A percentile compares a stretch with the other conserved stretches of the same genome.
These are phyloP conservation scores for Anastatica hierochuntica DNA, from an alignment of 345 rosid genomes.

Conservation along the genomic window DNA sequence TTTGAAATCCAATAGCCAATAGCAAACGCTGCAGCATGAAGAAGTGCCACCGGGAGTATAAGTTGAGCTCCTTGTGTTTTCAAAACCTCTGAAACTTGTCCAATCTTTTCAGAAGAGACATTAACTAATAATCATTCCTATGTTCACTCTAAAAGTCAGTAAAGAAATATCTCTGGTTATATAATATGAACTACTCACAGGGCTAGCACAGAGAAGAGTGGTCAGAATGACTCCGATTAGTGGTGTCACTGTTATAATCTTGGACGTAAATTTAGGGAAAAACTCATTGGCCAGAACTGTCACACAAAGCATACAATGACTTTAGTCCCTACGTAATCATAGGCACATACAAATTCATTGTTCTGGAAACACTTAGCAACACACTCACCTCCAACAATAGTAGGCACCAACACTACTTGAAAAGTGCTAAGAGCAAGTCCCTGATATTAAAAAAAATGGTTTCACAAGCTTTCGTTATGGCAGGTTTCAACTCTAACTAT, in stretches of 20 bases:
- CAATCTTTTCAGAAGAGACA: constrained; percentile 47
- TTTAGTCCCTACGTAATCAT: not conserved
- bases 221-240: constrained; percentile 89
- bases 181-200: constrained; percentile 56
- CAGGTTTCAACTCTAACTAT: not conserved
- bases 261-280: constrained; percentile 83
- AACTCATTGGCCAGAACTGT: constrained; percentile 84
- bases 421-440: constrained; percentile 93
- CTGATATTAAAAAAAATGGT: constrained; percentile 29
- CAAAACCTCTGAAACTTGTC: constrained; percentile 84
- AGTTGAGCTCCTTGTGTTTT: constrained; percentile 87
- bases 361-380: not conserved
- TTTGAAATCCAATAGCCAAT: constrained; percentile 80
- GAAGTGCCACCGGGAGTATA: constrained; percentile 71
- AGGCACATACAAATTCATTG: not conserved
- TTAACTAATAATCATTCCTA: not conserved
- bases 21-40: constrained; percentile 78
- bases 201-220: constrained; percentile 92
- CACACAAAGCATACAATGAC: constrained; percentile 14
- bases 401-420: constrained; percentile 91
- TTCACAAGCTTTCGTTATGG: not conserved
- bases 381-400: constrained; percentile 65
- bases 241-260: constrained; percentile 73
- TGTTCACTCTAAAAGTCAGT: not conserved
- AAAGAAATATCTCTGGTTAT: not conserved